phyloP scores from a whole-genome alignment of 345 rosid species.

The Crucihimalaya himalaica region DNA sequence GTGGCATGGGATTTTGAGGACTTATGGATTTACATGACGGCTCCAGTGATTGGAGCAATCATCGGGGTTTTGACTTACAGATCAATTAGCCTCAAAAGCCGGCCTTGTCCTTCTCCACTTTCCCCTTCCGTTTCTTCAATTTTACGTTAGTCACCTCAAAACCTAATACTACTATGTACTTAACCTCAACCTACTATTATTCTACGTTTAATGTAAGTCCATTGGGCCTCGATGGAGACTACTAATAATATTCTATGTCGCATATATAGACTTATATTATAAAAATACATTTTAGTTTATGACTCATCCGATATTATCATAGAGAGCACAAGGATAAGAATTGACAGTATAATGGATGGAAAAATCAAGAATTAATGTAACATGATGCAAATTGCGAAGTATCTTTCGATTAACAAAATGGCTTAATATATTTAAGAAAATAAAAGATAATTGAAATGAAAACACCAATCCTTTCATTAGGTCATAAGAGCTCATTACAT shows the following conservation, averaged over 20 bases:
- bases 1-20: slow-evolving; percentile 63
- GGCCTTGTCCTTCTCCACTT: slow-evolving; percentile 46
- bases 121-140: slow-evolving; percentile 35
- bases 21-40: slow-evolving; percentile 80
- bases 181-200: neutral
- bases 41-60: slow-evolving; percentile 68
- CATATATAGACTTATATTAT: neutral
- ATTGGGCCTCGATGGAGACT: neutral
- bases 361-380: neutral
- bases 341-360: no score
- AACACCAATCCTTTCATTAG: neutral
- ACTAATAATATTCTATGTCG: neutral
- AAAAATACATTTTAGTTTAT: no score
- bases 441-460: neutral
- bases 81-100: slow-evolving; percentile 43
- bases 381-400: neutral
- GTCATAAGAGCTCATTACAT: neutral
- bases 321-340: no score
- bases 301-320: no score
- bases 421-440: neutral
- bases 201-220: slow-evolving; percentile 5
- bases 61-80: slow-evolving; percentile 55
- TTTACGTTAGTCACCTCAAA: slow-evolving; percentile 26
- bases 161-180: neutral
- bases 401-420: neutral